Percentiles rank a stretch among this genome's conserved stretches.
phyloP scores from a whole-genome alignment of 306 rosid genomes.

The Clitoria ternatea region DNA sequence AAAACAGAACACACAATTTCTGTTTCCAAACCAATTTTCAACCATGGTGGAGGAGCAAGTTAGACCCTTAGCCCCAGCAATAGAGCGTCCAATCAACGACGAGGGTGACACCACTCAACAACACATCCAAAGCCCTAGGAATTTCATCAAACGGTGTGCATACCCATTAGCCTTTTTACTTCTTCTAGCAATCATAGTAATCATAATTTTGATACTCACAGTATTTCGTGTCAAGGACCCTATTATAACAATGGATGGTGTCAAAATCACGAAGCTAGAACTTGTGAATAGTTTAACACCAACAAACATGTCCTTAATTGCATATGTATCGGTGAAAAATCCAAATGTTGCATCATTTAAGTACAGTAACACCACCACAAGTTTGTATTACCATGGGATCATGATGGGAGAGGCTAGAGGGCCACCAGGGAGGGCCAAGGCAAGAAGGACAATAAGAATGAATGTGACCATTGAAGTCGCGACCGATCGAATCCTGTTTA shows the following conservation, averaged over 20 bases:
- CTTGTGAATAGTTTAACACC: slow-evolving; percentile 29
- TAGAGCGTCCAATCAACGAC: slow-evolving; percentile 13
- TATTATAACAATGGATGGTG: slow-evolving; percentile 38
- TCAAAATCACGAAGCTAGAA: slow-evolving; percentile 35
- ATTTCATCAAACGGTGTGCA: slow-evolving; percentile 39
- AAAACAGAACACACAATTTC: neutral
- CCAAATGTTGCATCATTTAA: slow-evolving; percentile 55
- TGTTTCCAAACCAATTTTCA: neutral
- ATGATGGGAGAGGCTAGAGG: slow-evolving; percentile 57
- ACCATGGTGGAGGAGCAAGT: slow-evolving; percentile 50
- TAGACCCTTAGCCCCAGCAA: slow-evolving; percentile 40
- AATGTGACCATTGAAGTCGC: slow-evolving; percentile 45
- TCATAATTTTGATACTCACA: slow-evolving; percentile 41
- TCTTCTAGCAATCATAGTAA: slow-evolving; percentile 10
- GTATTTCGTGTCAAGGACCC: slow-evolving; percentile 55
- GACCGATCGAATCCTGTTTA: slow-evolving; percentile 20
- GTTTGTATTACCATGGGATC: slow-evolving; percentile 34
- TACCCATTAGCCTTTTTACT: slow-evolving; percentile 15
- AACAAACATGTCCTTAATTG: slow-evolving; percentile 42
- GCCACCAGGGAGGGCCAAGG: slow-evolving; percentile 42
- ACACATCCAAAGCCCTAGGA: neutral
- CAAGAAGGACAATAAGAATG: slow-evolving; percentile 51
- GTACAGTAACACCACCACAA: slow-evolving; percentile 57
- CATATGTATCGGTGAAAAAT: slow-evolving; percentile 54
- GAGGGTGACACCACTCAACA: neutral